Base-by-base conservation (phyloP, 352 stramenopile species). In the Pythium myriotylum region DNA sequence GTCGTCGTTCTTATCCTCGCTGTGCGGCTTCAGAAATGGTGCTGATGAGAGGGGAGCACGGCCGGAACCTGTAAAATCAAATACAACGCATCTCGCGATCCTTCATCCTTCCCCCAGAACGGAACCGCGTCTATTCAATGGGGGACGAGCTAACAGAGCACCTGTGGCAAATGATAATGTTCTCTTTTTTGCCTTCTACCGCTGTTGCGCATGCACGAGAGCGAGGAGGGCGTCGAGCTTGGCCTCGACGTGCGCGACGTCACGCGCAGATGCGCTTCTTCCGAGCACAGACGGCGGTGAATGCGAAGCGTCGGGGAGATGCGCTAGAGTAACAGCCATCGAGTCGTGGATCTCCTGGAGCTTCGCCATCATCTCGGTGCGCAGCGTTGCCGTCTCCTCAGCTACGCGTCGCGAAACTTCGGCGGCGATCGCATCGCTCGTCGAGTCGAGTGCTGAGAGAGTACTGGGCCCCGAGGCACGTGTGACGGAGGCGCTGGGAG, bases 161-260 rank as follows among this genome's bases (percentile, higher is more conserved):
- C 29, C 29, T 35, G 29, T 35, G 29, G 10, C 10, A 35, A 35
- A 35, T 35, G 10, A 35, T 35, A 35, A 35, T 35, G 5, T 5
- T 35, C 19, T 56, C 7, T 2, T 20, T 55, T 16, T 41, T 41
- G 9, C 9, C 9, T 41, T 41, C 35, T 16, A 16, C 35, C 35
- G 35, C 9, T 41, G 9, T 45, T 20, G 42, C 29, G 42, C 32
- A 40, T 54, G 32, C 54, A 62, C 23, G 29, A 40, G 32, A 13
- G 32, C 54, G 9, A 62, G 42, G 42, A 62, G 20, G 1, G 54
- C 54, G 50, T 62, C 54, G 39, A 62, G 22, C 54, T 62, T 62
- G 43, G 45, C 32, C 24, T 51, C 53, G 17, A 61, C 41, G 42
- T 59, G 40, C 42, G 54, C 40, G 54, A 56, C 49, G 49, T 56